Evolutionary conservation across 176 grass and related monocot genomes (phyloP).

Genomic region (Rhynchospora pubera): DNA sequence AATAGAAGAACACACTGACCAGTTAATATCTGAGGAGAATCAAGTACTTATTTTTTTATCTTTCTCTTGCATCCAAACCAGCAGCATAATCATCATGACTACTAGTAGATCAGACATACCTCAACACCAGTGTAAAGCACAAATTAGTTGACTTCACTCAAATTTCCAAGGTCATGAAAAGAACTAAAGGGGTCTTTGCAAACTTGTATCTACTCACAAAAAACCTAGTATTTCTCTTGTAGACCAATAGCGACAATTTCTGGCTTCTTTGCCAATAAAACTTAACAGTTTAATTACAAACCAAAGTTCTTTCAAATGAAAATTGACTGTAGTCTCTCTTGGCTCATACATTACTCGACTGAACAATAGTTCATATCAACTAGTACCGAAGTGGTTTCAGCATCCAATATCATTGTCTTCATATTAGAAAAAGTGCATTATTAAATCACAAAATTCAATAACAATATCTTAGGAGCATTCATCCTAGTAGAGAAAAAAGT

Average conservation of each 20-base stretch:
- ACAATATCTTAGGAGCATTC: too few relatives aligned
- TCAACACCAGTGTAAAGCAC: neutral
- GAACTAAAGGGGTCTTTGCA: neutral
- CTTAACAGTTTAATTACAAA: neutral
- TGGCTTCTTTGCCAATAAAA: neutral
- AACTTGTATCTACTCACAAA: neutral
- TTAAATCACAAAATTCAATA: too few relatives aligned
- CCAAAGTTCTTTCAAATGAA: too few relatives aligned
- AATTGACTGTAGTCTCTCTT: too few relatives aligned
- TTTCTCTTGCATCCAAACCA: neutral
- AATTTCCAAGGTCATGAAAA: neutral
- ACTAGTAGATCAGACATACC: neutral
- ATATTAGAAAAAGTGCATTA: too few relatives aligned
- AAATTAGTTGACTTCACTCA: neutral
- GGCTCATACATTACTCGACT: too few relatives aligned
- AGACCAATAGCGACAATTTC: neutral
- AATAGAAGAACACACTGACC: neutral
- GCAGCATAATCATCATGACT: neutral
- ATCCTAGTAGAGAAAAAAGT: too few relatives aligned
- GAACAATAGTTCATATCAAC: too few relatives aligned
- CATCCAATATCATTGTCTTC: too few relatives aligned
- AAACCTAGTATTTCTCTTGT: neutral
- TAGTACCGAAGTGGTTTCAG: too few relatives aligned
- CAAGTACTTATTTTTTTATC: neutral
- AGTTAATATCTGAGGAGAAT: slow-evolving; percentile 8